These are phyloP conservation scores for Colletotrichum limetticola DNA, from an alignment of 2,329 filamentous ascomycete genomes.

Conservation along the genomic window DNA sequence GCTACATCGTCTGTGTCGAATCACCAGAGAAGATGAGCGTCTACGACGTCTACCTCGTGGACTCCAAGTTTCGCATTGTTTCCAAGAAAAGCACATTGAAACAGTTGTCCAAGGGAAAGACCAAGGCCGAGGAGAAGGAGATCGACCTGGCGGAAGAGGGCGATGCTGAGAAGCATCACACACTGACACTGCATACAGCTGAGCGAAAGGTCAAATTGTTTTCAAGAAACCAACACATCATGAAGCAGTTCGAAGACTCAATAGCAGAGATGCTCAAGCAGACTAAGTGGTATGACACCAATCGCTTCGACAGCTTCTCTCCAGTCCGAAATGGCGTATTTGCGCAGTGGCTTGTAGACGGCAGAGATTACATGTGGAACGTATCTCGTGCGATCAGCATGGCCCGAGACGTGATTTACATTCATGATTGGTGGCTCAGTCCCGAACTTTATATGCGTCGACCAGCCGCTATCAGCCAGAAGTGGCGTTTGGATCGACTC, in stretches of 20 bases:
- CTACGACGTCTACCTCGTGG: conserved; percentile 98
- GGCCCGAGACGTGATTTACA: conserved; percentile 97
- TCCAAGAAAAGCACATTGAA: conserved; percentile 72
- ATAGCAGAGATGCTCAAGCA: conserved; percentile 85
- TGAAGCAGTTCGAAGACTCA: conserved; percentile 93
- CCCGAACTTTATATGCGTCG: conserved; percentile 95
- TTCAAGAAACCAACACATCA: conserved; percentile 88
- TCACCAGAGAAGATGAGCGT: conserved; percentile 99
- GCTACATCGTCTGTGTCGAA: conserved; percentile 98
- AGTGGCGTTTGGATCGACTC: conserved; percentile 94
- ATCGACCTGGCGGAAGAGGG: conserved; percentile 54
- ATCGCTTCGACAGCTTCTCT: conserved; percentile 93
- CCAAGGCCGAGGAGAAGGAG: conserved; percentile 68
- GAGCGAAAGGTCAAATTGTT: conserved; percentile 93
- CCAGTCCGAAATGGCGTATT: conserved; percentile 88
- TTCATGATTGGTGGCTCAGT: conserved; percentile 99
- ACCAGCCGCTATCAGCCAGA: conserved; percentile 94
- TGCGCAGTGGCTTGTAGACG: conserved; percentile 96
- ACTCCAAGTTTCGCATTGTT: conserved; percentile 85
- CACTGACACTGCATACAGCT: conserved; percentile 87
- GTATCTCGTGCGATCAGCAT: conserved; percentile 96
- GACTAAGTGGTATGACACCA: conserved; percentile 84
- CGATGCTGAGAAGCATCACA: conserved; percentile 75
- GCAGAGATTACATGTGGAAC: conserved; percentile 99
- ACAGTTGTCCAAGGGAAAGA: conserved; percentile 51